Conservation (phyloP, 345 rosid species). For the Rhizophora apiculata region DNA sequence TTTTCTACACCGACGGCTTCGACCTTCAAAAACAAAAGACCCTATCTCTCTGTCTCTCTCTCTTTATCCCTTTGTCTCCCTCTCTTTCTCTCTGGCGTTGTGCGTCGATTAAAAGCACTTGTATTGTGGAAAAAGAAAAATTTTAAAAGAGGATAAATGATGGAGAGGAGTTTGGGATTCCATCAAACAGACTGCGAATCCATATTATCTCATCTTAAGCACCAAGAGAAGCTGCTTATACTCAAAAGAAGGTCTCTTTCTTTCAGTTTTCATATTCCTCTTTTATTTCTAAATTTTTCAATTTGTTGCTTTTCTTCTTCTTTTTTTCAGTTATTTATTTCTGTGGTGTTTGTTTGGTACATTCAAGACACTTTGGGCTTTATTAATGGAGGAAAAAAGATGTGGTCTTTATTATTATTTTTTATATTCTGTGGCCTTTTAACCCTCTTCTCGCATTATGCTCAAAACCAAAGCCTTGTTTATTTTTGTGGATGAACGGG, state of each 20-base stretch:
- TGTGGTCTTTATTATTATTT: no score
- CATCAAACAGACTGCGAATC: conserved; percentile 33
- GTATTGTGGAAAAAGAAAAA: not conserved
- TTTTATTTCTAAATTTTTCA: not conserved
- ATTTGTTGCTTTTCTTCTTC: not conserved
- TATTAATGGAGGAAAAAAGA: no score
- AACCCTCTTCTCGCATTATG: not conserved
- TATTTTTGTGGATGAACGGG: not conserved
- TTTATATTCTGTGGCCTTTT: no score
- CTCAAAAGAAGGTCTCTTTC: conserved; percentile 57
- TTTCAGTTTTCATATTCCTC: not conserved
- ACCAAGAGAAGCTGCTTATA: conserved; percentile 41
- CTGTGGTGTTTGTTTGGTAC: no score
- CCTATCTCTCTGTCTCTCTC: not conserved
- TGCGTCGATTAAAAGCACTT: conserved; percentile 4
- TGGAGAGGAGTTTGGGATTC: conserved; percentile 22
- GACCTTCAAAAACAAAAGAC: not conserved
- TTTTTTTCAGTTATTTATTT: not conserved
- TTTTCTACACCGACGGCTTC: no score
- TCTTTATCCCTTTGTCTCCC: not conserved
- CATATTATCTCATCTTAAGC: conserved; percentile 46
- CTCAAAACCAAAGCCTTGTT: not conserved
- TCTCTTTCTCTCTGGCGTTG: not conserved
- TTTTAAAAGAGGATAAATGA: not conserved
- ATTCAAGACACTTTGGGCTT: no score